Evolutionary conservation across 139 green algal genomes (phyloP).

Genomic region (Chlorella sp.): DNA sequence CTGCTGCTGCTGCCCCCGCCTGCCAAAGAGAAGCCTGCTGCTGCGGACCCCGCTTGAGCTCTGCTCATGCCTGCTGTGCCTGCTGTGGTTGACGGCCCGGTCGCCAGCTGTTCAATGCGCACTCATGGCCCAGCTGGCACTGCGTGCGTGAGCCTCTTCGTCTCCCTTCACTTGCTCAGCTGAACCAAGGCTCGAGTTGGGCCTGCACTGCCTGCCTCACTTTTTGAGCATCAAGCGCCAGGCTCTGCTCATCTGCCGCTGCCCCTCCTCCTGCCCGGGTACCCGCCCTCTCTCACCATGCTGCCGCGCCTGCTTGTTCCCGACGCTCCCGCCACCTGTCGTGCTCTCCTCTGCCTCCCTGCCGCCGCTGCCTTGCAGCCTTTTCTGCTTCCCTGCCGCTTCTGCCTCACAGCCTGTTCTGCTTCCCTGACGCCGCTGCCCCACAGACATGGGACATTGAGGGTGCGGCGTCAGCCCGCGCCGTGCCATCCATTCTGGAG

Average conservation of each 20-base stretch:
- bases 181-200: too few relatives aligned
- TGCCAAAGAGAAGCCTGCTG: constrained; percentile 2
- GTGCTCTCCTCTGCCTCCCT: background rate
- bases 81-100: background rate
- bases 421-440: background rate
- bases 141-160: too few relatives aligned
- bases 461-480: background rate
- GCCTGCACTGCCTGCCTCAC: too few relatives aligned
- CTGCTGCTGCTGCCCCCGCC: background rate
- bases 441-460: constrained; percentile 29
- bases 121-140: background rate
- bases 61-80: background rate
- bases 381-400: background rate
- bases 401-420: background rate
- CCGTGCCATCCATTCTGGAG: constrained; percentile 18
- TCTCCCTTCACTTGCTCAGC: too few relatives aligned
- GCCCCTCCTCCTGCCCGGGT: too few relatives aligned
- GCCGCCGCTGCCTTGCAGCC: background rate
- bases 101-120: background rate
- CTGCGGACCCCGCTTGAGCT: background rate
- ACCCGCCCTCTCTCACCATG: too few relatives aligned
- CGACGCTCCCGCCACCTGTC: background rate
- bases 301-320: background rate
- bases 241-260: too few relatives aligned
- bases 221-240: too few relatives aligned